Conservation (phyloP, 306 rosid genomes). For the Hippophae tibetana region DNA sequence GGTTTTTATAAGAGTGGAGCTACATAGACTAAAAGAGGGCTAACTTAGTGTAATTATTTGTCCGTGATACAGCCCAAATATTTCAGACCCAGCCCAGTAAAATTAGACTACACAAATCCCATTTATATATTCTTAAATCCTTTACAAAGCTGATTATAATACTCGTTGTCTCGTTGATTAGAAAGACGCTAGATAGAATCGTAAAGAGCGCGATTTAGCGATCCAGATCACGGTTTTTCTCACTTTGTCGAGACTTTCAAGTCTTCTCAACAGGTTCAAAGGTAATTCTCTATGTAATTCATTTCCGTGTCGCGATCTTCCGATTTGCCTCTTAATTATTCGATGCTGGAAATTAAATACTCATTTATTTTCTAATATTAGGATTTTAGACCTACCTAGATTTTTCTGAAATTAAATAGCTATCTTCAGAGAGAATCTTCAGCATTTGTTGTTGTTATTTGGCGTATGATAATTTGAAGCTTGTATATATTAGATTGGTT, state of each 20-base stretch:
- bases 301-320: neutral
- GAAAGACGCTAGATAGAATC: neutral
- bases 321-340: neutral
- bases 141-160: too few relatives aligned
- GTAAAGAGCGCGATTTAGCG: slow-evolving; percentile 2
- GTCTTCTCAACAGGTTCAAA: neutral
- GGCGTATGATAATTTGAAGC: too few relatives aligned
- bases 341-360: neutral
- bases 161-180: too few relatives aligned
- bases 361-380: neutral
- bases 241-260: neutral
- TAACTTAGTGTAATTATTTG: too few relatives aligned
- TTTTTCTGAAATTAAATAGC: neutral
- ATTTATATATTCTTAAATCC: too few relatives aligned
- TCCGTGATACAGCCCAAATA: too few relatives aligned
- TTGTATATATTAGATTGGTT: too few relatives aligned
- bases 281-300: slow-evolving; percentile 1
- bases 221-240: neutral
- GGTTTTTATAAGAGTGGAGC: too few relatives aligned
- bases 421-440: neutral
- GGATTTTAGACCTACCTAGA: neutral
- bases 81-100: too few relatives aligned
- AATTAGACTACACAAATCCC: too few relatives aligned
- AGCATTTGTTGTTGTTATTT: too few relatives aligned
- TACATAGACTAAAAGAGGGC: too few relatives aligned